Conservation (phyloP, 202 grass and related monocot genomes). For the Dendrocalamus latiflorus region DNA sequence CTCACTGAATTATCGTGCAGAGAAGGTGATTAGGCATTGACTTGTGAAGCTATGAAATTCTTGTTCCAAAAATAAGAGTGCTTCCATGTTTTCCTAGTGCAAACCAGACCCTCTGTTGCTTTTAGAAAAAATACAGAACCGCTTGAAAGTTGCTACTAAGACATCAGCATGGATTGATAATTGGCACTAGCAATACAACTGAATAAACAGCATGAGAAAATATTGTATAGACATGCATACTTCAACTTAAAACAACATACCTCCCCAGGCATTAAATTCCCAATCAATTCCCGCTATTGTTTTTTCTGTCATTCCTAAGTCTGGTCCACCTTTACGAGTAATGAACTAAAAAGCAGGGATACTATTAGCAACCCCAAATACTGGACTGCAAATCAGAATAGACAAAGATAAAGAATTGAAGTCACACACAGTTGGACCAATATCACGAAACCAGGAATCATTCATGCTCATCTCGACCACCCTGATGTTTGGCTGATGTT, state of each 20-base stretch:
- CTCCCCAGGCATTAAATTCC: conserved; percentile 96
- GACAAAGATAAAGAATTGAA: neutral
- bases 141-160: neutral
- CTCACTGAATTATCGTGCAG: neutral
- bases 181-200: neutral
- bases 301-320: conserved; percentile 17
- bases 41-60: neutral
- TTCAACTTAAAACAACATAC: conserved; percentile 41
- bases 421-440: conserved; percentile 67
- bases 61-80: neutral
- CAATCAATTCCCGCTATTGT: conserved; percentile 86
- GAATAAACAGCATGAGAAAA: neutral
- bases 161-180: neutral
- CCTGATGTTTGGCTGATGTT: conserved; percentile 53
- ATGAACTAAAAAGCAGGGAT: conserved; percentile 59
- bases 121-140: neutral
- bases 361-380: conserved; percentile 22
- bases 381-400: neutral
- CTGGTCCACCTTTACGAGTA: conserved; percentile 22
- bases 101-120: neutral
- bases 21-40: neutral
- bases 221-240: neutral
- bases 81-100: neutral
- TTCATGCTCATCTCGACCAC: conserved; percentile 97
- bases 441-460: conserved; percentile 95